A percentile compares a stretch with the other conserved stretches of the same genome.
Evolutionary conservation across 2,329 filamentous ascomycete species (phyloP).

Genomic region (Plenodomus biglobosus): DNA sequence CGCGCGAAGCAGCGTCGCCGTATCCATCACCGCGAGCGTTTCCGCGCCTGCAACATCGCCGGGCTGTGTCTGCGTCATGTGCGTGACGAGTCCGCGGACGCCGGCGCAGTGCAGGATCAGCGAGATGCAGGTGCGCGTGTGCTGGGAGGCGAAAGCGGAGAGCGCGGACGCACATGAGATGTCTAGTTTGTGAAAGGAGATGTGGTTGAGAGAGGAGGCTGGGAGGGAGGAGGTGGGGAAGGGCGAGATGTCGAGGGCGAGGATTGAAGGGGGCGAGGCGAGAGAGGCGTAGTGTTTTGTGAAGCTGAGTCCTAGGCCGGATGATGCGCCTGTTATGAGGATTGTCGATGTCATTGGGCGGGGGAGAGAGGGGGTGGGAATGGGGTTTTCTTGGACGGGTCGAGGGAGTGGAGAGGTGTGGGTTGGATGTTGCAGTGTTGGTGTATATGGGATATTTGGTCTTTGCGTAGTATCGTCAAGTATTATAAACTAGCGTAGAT

Average conservation of each 20-base stretch:
- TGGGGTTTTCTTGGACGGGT: not conserved
- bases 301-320: constrained; percentile 78
- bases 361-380: not conserved
- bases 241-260: constrained; percentile 26
- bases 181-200: constrained; percentile 13
- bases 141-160: constrained; percentile 13
- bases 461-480: too few species aligned
- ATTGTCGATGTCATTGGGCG: constrained; percentile 57
- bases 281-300: constrained; percentile 26
- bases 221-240: not conserved
- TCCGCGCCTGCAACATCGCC: constrained; percentile 47
- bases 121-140: constrained; percentile 32
- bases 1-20: constrained; percentile 42
- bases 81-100: constrained; percentile 48
- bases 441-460: too few species aligned
- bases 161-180: constrained; percentile 10
- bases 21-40: constrained; percentile 45
- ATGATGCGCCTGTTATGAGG: constrained; percentile 89
- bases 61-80: constrained; percentile 18
- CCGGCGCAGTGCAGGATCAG: constrained; percentile 51
- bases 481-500: too few species aligned
- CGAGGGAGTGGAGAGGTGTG: too few species aligned
- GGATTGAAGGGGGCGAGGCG: constrained; percentile 9
- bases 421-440: too few species aligned
- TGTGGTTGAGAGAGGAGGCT: not conserved